Conservation (phyloP, 2,329 filamentous ascomycete species). For the Diaporthe australafricana region DNA sequence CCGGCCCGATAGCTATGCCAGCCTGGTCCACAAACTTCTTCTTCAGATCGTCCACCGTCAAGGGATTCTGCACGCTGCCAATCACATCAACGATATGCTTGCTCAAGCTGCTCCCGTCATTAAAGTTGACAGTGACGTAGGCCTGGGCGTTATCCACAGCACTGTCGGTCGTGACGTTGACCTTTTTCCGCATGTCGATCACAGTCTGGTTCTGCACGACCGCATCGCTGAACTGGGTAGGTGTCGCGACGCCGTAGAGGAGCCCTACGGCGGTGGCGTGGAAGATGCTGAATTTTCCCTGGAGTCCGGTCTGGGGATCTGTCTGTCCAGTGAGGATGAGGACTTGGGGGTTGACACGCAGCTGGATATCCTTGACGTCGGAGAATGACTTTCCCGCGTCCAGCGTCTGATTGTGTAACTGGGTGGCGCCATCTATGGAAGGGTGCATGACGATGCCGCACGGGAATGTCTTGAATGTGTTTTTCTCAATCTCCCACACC, state of each 20-base stretch:
- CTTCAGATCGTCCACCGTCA: constrained; percentile 29
- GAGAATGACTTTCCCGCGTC: constrained; percentile 44
- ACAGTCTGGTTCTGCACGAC: constrained; percentile 57
- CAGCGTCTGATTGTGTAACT: constrained; percentile 51
- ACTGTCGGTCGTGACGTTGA: constrained; percentile 56
- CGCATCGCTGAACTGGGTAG: constrained; percentile 60
- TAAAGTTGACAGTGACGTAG: constrained; percentile 30
- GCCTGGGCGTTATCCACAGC: constrained; percentile 54
- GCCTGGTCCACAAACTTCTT: constrained; percentile 36
- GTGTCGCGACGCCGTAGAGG: constrained; percentile 62
- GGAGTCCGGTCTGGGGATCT: constrained; percentile 59
- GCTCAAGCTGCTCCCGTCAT: constrained; percentile 19
- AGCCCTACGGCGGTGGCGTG: constrained; percentile 64
- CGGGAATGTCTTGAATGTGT: constrained; percentile 68
- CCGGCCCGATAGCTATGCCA: neutral
- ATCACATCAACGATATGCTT: constrained; percentile 32
- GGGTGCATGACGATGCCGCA: constrained; percentile 69
- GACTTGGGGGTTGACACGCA: constrained; percentile 62
- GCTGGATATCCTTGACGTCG: constrained; percentile 53
- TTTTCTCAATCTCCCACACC: constrained; percentile 64
- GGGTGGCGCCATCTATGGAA: constrained; percentile 62
- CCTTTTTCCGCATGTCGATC: constrained; percentile 55
- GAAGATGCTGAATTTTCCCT: constrained; percentile 67
- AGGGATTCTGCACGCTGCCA: constrained; percentile 34
- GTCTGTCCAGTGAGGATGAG: constrained; percentile 64